Evolutionary conservation across 2,329 filamentous ascomycete genomes (phyloP).

Genomic region (Lasiodiplodia hormozganensis): DNA sequence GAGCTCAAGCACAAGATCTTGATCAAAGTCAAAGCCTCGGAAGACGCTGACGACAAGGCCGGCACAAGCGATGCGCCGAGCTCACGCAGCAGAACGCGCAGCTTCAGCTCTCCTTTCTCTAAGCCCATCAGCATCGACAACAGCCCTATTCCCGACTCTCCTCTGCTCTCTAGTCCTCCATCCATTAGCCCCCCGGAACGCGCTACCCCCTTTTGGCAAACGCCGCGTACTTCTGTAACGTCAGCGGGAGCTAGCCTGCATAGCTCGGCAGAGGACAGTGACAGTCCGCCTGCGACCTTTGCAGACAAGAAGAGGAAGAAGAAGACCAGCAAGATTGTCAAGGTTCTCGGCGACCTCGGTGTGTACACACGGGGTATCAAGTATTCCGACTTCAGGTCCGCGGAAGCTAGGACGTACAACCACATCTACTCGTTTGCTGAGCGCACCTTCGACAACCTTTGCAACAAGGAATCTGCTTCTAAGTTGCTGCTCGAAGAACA

Average conservation of each 20-base stretch:
- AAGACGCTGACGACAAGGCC: slow-evolving; percentile 58
- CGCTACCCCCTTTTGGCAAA: slow-evolving; percentile 53
- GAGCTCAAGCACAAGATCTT: slow-evolving; percentile 83
- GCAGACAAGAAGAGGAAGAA: slow-evolving; percentile 64
- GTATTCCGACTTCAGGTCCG: slow-evolving; percentile 78
- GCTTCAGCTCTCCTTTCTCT: slow-evolving; percentile 78
- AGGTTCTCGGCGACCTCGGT: slow-evolving; percentile 81
- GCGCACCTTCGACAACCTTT: slow-evolving; percentile 82
- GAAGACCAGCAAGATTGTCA: slow-evolving; percentile 82
- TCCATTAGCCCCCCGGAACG: slow-evolving; percentile 60
- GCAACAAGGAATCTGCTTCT: slow-evolving; percentile 74
- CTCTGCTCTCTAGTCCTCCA: slow-evolving; percentile 59
- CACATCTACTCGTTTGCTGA: slow-evolving; percentile 97
- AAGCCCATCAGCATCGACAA: slow-evolving; percentile 69
- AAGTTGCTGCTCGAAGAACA: slow-evolving; percentile 85
- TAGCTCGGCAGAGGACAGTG: slow-evolving; percentile 79
- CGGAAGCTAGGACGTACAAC: slow-evolving; percentile 85
- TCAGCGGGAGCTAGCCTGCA: slow-evolving; percentile 59
- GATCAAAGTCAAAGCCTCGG: slow-evolving; percentile 91
- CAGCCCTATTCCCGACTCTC: slow-evolving; percentile 55
- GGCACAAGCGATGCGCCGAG: slow-evolving; percentile 45
- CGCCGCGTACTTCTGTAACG: slow-evolving; percentile 63
- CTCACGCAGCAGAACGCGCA: slow-evolving; percentile 59
- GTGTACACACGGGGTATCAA: slow-evolving; percentile 82
- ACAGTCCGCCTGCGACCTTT: slow-evolving; percentile 65